These are phyloP conservation scores for Fusarium tjaetaba DNA, from an alignment of 2,329 filamentous ascomycete species.

Conservation along the genomic window DNA sequence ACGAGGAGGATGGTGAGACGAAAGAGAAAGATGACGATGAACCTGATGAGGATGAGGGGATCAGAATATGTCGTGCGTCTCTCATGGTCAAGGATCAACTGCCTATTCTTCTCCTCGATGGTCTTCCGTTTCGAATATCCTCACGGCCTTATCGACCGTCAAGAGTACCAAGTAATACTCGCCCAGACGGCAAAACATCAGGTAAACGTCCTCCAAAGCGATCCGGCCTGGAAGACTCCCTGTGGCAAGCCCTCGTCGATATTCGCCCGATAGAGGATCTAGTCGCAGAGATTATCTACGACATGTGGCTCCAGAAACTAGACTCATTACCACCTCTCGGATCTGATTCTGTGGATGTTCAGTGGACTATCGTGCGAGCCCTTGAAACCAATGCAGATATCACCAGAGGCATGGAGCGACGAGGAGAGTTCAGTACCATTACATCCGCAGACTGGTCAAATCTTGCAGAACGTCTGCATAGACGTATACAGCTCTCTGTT, in stretches of 20 bases:
- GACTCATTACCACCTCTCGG: conserved; percentile 30
- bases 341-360: conserved; percentile 18
- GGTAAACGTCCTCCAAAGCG: neutral
- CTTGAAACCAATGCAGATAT: conserved; percentile 43
- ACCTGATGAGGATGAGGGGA: conserved; percentile 16
- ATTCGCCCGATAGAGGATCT: conserved; percentile 23
- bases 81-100: conserved; percentile 33
- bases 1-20: neutral
- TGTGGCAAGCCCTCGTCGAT: conserved; percentile 34
- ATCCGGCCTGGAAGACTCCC: conserved; percentile 33
- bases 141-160: conserved; percentile 5
- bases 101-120: conserved; percentile 39
- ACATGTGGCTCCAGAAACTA: conserved; percentile 41
- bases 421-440: conserved; percentile 21
- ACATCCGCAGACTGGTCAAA: conserved; percentile 34
- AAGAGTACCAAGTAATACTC: conserved; percentile 1
- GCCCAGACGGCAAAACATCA: neutral
- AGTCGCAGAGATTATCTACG: conserved; percentile 41
- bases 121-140: conserved; percentile 20
- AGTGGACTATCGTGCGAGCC: conserved; percentile 35
- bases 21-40: neutral
- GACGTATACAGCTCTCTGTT: conserved; percentile 35
- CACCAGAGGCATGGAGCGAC: conserved; percentile 31
- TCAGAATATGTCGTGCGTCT: conserved; percentile 38
- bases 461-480: conserved; percentile 37